These are phyloP conservation scores for Alternaria dauci DNA, from an alignment of 2,329 filamentous ascomycete genomes.

Conservation along the genomic window DNA sequence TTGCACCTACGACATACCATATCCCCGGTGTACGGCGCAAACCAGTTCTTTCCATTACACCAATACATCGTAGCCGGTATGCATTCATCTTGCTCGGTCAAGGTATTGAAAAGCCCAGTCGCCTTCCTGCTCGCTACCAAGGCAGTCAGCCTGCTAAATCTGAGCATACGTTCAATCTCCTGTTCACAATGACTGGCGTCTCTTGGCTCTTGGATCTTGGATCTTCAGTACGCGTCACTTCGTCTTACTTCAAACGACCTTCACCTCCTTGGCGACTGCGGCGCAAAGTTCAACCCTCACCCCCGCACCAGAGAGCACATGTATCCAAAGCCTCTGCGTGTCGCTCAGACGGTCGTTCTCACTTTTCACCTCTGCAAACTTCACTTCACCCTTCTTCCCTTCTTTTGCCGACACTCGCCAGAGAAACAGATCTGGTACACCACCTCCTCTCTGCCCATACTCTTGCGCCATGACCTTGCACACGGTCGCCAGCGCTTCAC, in stretches of 20 bases:
- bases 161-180: too few relatives aligned
- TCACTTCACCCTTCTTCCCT: conserved; percentile 64
- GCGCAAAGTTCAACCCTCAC: conserved; percentile 83
- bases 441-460: conserved; percentile 84
- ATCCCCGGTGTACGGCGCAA: neutral
- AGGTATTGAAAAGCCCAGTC: too few relatives aligned
- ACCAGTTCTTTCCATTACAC: too few relatives aligned
- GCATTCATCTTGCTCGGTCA: too few relatives aligned
- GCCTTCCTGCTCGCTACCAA: too few relatives aligned
- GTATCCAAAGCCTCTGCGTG: conserved; percentile 95
- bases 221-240: neutral
- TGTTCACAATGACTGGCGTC: too few relatives aligned
- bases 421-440: conserved; percentile 90
- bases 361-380: conserved; percentile 71
- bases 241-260: conserved; percentile 19
- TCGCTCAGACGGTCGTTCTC: conserved; percentile 92
- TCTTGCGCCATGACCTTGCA: conserved; percentile 97
- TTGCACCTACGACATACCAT: neutral
- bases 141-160: too few relatives aligned
- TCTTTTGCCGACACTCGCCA: conserved; percentile 66
- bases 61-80: too few relatives aligned
- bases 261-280: conserved; percentile 67
- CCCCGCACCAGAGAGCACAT: conserved; percentile 86
- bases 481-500: conserved; percentile 80
- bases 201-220: too few relatives aligned